phyloP scores from a whole-genome alignment of 768 basidiomycete species.

The Bullera alba region DNA sequence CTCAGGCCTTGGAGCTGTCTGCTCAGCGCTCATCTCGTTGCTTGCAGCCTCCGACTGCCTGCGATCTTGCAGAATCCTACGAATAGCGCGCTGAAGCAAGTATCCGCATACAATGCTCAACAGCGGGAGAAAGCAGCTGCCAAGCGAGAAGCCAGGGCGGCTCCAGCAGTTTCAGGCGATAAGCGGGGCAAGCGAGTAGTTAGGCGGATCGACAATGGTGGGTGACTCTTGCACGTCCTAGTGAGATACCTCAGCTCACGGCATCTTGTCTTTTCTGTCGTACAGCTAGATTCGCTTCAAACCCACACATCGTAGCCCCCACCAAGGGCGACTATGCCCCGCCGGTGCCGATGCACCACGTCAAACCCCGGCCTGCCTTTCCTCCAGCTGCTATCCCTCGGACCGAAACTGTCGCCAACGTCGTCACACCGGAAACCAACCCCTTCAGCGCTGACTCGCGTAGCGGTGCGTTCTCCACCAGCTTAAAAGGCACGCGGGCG shows the following conservation, averaged over 20 bases:
- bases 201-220: constrained; percentile 43
- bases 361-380: constrained; percentile 23
- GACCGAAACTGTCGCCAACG: constrained; percentile 24
- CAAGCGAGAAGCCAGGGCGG: constrained; percentile 13
- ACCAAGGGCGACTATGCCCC: constrained; percentile 30
- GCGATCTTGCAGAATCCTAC: constrained; percentile 42
- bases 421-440: constrained; percentile 2
- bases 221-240: constrained; percentile 2
- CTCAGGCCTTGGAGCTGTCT: not conserved
- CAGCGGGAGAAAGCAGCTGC: constrained; percentile 35
- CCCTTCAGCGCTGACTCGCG: constrained; percentile 20
- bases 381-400: constrained; percentile 18
- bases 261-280: not conserved
- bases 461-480: constrained; percentile 33
- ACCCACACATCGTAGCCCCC: constrained; percentile 39
- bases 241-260: not conserved
- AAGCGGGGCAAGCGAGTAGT: constrained; percentile 36
- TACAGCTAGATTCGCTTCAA: constrained; percentile 34
- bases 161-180: constrained; percentile 4
- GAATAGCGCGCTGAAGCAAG: constrained; percentile 20
- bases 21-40: not conserved
- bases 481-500: constrained; percentile 38
- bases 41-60: constrained; percentile 35
- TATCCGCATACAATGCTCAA: constrained; percentile 41
- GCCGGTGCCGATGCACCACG: constrained; percentile 26